Conservation (phyloP, 148 eudicot genomes). For the Fagopyrum esculentum region DNA sequence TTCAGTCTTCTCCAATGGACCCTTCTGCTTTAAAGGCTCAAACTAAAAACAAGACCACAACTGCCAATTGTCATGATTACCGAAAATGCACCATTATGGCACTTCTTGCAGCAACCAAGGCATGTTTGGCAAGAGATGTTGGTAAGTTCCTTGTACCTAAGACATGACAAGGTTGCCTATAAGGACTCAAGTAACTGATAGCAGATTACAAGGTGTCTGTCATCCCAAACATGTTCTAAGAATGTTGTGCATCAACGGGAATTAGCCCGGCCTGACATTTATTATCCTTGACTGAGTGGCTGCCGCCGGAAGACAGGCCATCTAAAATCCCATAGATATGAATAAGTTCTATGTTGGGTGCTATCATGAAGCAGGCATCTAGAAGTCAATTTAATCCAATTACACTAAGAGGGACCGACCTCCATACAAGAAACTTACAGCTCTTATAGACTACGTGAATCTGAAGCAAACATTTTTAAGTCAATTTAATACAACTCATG, state of each 20-base stretch:
- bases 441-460: neutral
- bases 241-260: too few relatives aligned
- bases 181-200: too few relatives aligned
- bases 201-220: too few relatives aligned
- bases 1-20: too few relatives aligned
- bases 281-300: too few relatives aligned
- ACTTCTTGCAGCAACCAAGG: neutral
- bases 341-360: neutral
- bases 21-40: neutral
- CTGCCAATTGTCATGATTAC: neutral
- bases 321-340: neutral
- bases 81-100: neutral
- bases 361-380: neutral
- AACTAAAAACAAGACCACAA: too few relatives aligned
- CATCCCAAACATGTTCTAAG: too few relatives aligned
- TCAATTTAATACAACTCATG: neutral
- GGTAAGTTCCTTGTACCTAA: neutral
- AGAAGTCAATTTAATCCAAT: neutral
- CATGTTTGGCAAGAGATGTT: neutral
- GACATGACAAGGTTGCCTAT: neutral
- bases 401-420: neutral
- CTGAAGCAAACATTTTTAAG: neutral
- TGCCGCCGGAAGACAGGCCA: neutral
- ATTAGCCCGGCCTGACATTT: too few relatives aligned
- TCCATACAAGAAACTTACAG: neutral